phyloP scores from a whole-genome alignment of 2,329 filamentous ascomycete genomes.

The Diaporthe citri region DNA sequence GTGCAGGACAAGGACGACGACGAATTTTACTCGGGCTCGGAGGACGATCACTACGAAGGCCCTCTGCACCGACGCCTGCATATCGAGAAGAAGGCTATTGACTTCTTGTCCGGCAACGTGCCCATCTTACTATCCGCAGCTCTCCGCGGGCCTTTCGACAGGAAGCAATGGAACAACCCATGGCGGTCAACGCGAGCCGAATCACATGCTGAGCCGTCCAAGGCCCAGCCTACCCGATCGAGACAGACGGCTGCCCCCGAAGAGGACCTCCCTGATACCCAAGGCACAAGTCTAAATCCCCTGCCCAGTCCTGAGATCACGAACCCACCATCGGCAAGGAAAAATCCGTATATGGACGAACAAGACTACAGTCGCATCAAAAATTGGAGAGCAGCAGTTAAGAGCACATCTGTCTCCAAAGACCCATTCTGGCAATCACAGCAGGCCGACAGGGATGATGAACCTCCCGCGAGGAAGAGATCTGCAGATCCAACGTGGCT shows the following conservation, averaged over 20 bases:
- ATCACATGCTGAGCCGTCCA: conserved; percentile 5
- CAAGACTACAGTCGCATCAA: conserved; percentile 33
- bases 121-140: conserved; percentile 71
- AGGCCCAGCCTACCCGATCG: conserved; percentile 44
- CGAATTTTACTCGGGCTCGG: conserved; percentile 67
- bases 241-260: conserved; percentile 25
- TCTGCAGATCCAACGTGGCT: conserved; percentile 30
- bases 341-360: conserved; percentile 42
- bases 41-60: conserved; percentile 65
- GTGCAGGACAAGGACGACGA: conserved; percentile 55
- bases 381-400: conserved; percentile 39
- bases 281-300: conserved; percentile 39
- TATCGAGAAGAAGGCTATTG: conserved; percentile 70
- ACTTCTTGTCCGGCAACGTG: conserved; percentile 68
- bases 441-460: neutral
- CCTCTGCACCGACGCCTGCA: conserved; percentile 61
- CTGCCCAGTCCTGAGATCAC: conserved; percentile 46
- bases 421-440: conserved; percentile 39
- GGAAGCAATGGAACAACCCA: conserved; percentile 63
- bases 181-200: conserved; percentile 55
- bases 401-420: conserved; percentile 24
- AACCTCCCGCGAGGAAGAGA: conserved; percentile 30
- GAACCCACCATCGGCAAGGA: conserved; percentile 42
- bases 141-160: conserved; percentile 72
- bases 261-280: conserved; percentile 24